phyloP scores from a whole-genome alignment of 352 stramenopile species.

The Phytopythium litorale region DNA sequence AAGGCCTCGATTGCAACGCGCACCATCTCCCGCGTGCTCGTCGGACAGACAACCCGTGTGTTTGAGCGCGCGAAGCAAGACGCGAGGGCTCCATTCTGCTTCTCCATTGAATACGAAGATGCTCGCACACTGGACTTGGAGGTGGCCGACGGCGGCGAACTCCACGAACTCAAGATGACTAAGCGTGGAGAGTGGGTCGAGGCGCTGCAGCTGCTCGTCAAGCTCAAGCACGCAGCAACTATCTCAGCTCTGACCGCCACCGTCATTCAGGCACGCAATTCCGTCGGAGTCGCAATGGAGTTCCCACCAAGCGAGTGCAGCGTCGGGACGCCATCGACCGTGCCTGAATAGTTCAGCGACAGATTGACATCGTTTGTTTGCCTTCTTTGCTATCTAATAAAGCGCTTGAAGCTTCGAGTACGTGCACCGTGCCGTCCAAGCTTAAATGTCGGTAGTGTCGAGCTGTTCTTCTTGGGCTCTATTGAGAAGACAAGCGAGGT shows the following conservation, averaged over 20 bases:
- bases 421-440: neutral
- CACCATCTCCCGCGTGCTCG: constrained; percentile 29
- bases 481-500: neutral
- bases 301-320: neutral
- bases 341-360: neutral
- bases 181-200: constrained; percentile 67
- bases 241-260: constrained; percentile 1
- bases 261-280: neutral
- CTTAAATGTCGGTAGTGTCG: too few species aligned
- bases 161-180: constrained; percentile 45
- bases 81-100: constrained; percentile 50
- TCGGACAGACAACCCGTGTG: constrained; percentile 53
- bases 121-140: constrained; percentile 68
- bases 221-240: constrained; percentile 39
- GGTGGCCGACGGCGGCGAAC: constrained; percentile 18
- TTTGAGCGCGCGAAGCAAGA: constrained; percentile 62
- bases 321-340: neutral
- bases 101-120: constrained; percentile 78
- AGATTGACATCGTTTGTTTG: neutral
- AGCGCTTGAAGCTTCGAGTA: neutral
- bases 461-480: too few species aligned
- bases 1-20: constrained; percentile 66
- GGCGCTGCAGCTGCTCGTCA: constrained; percentile 69
- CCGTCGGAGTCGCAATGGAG: neutral
- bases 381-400: neutral